Evolutionary conservation across 2,329 filamentous ascomycete genomes (phyloP).

Genomic region (Chaetomium sp.): DNA sequence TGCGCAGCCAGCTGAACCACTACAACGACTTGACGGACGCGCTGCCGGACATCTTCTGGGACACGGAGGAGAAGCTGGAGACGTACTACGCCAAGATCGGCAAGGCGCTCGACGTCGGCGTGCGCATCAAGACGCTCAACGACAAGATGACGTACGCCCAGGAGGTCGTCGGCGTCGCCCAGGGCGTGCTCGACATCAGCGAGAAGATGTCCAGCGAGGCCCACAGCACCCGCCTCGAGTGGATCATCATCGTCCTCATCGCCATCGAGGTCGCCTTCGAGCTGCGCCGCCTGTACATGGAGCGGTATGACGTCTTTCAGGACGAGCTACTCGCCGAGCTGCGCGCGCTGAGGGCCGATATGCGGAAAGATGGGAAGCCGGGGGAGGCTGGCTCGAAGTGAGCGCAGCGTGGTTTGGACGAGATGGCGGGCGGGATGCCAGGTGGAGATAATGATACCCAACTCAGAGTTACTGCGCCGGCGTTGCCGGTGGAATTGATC

Average conservation of each 20-base stretch:
- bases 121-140: constrained; percentile 87
- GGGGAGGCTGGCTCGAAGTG: not conserved
- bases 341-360: constrained; percentile 24
- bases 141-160: constrained; percentile 98
- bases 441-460: constrained; percentile 30
- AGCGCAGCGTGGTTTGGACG: not conserved
- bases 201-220: constrained; percentile 88
- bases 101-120: constrained; percentile 84
- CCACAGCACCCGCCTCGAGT: constrained; percentile 84
- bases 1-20: constrained; percentile 91
- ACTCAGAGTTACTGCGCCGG: constrained; percentile 21
- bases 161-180: constrained; percentile 86
- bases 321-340: constrained; percentile 31
- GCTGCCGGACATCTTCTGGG: constrained; percentile 96
- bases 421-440: not conserved
- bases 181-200: constrained; percentile 90
- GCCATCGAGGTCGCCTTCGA: constrained; percentile 91
- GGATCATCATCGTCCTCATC: constrained; percentile 95
- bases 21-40: constrained; percentile 97
- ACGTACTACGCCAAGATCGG: constrained; percentile 95
- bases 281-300: constrained; percentile 70
- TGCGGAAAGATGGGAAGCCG: constrained; percentile 16
- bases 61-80: constrained; percentile 86
- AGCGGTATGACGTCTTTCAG: constrained; percentile 38
- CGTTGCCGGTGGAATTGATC: not conserved